Base-by-base conservation (phyloP, 768 basidiomycete genomes). In the Podaxis sp. region DNA sequence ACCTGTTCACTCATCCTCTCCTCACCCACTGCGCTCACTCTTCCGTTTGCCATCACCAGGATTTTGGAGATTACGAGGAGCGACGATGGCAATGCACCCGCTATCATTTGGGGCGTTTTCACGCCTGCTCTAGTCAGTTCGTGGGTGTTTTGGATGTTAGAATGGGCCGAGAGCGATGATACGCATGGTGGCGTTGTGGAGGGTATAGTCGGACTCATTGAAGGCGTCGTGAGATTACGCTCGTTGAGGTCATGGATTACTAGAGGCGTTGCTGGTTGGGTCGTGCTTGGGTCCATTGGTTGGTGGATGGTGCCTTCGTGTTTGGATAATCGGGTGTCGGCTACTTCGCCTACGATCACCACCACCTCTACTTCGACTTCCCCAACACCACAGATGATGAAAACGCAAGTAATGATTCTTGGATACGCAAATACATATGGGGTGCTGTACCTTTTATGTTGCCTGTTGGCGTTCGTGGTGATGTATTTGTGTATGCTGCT, bases 391-490 rank as follows among this genome's bases (percentile, higher is more conserved):
- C 7, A 30, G 4, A n/a, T 42, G 57, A 69, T 62, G 66, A 78
- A 66, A 67, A 76, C 71, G 15, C 81, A 85, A 63, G 67, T 72
- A 28, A 65, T 69, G 19, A 83, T 98, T 1, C 74, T 94, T 0
- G 96, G 96, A 0, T 96, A 88, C 69, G 92, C 93, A 0, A 97
- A 98, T 72, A 87, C 92, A 0, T 96, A 98, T 72, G 84, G 84
- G 33, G 79, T 95, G 12, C 86, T 92, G 1, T 97, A 95, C 73
- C 77, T 95, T 59, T 76, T 96, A 40, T 92, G 97, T 69, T 90
- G 90, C 84, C 79, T 83, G 6, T 80, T 90, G 24, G 75, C 81
- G 53, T 83, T 96, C 44, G 79, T 79, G 3, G 58, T 89, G 12
- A 77, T 90, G 9, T 92, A 87, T 73, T 74, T 84, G 30, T 80